phyloP scores from a whole-genome alignment of 2,329 filamentous ascomycete species.

The Magnaporthiopsis rhizophila region DNA sequence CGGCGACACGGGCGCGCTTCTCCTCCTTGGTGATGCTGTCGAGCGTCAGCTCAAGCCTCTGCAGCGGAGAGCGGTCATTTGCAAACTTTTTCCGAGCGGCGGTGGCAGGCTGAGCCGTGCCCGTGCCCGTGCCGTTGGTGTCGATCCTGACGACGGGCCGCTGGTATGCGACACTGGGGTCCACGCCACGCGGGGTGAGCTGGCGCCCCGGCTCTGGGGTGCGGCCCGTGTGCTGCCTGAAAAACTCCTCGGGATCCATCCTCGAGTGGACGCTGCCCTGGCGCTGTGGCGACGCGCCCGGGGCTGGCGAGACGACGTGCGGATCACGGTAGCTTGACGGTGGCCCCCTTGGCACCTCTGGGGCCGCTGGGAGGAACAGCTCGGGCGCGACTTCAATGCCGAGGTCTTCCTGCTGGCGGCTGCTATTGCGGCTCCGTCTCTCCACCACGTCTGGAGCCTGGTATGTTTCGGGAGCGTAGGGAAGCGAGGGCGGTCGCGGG shows the following conservation, averaged over 20 bases:
- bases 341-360: constrained; percentile 53
- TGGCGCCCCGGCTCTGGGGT: not conserved
- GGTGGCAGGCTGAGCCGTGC: constrained; percentile 28
- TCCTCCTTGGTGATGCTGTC: constrained; percentile 94
- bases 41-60: constrained; percentile 85
- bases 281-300: not conserved
- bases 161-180: not conserved
- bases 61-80: constrained; percentile 78
- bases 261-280: not conserved
- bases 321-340: constrained; percentile 49
- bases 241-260: constrained; percentile 24
- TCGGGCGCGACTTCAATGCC: constrained; percentile 20
- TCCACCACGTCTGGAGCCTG: constrained; percentile 34
- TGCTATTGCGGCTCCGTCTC: constrained; percentile 33
- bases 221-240: constrained; percentile 7
- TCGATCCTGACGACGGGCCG: not conserved
- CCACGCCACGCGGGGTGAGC: not conserved
- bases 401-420: constrained; percentile 34
- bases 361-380: constrained; percentile 40
- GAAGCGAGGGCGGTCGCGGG: constrained; percentile 51
- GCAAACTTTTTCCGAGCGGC: constrained; percentile 52
- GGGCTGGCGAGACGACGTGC: constrained; percentile 16
- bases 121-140: constrained; percentile 15
- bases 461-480: constrained; percentile 31
- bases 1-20: constrained; percentile 75